Base-by-base conservation (phyloP, 257 asterid genomes). In the Sherardia arvensis region DNA sequence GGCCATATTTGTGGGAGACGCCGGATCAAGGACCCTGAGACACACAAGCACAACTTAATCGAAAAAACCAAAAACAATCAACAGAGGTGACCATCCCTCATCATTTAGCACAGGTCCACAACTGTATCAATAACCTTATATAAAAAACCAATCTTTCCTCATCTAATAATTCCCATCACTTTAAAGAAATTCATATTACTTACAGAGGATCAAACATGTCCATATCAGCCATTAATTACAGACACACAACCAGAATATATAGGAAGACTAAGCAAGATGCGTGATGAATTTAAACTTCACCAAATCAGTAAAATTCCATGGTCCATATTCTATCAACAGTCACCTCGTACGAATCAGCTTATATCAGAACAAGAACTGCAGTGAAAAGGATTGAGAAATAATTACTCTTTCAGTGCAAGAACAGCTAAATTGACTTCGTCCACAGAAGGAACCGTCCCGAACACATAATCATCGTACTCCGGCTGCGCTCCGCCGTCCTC, bases 371-470 rank as follows among this genome's bases (percentile, higher is more conserved):
- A 7, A 10, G 12, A 34, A 34, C 49, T 43, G 21, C 40, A 34
- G 9, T 45, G 47, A 25, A 45, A 11, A 26, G 10, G 64, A 43
- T 21, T 25, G 7, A 62, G 33, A n/a, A 66, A 68, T n/a, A n/a
- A 80, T 80, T 54, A 89, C 96, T 74, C 79, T 55, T 82, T 90
- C 58, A 89, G 88, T 21, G 95, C 85, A 74, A 77, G 73, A 67
- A 89, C 79, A 7, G 95, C 96, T 58, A 70, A 79, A 48, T 71
- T 79, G 33, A 84, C 96, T 58, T 89, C 96, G 32, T 81, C 85
- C 0, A 9, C 60, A 17, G 90, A 78, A 12, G 96, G 96, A 77
- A 78, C 86, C 71, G 70, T 43, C 28, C 83, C 88, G 74, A 86
- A 77, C 26, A 86, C 79, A 64, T 36, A 73, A 67, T 81, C 90